phyloP scores from a whole-genome alignment of 1,139 yeast genomes.

The Nematodospora anomalae region DNA sequence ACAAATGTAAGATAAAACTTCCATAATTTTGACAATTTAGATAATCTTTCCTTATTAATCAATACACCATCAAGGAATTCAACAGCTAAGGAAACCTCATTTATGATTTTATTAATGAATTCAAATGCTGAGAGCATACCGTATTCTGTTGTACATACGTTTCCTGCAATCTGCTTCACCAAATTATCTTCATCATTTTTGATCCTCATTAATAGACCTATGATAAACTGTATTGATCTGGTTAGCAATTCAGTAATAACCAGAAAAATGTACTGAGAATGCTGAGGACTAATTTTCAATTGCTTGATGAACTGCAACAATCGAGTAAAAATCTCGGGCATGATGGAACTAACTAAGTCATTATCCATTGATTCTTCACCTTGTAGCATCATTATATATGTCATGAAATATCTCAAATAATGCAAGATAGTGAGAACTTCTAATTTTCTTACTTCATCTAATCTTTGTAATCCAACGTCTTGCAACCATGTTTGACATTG shows the following conservation, averaged over 20 bases:
- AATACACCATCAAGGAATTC: conserved; percentile 7
- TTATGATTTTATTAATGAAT: conserved; percentile 7
- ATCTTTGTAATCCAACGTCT: conserved; percentile 19
- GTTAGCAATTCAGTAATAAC: conserved; percentile 35
- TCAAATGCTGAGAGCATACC: conserved; percentile 2
- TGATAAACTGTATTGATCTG: conserved; percentile 34
- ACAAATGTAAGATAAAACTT: conserved; percentile 41
- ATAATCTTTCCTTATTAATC: conserved; percentile 23
- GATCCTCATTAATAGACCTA: conserved; percentile 37
- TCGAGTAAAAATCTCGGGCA: conserved; percentile 25
- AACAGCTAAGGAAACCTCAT: conserved; percentile 5
- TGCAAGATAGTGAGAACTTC: conserved; percentile 32
- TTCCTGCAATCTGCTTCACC: background rate
- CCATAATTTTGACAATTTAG: conserved; percentile 41
- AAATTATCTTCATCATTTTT: conserved; percentile 15
- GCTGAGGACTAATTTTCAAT: conserved; percentile 14
- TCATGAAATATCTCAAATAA: conserved; percentile 32
- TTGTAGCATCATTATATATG: conserved; percentile 36
- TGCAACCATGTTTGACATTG: conserved; percentile 29
- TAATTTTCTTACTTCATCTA: conserved; percentile 19
- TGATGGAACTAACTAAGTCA: conserved; percentile 19
- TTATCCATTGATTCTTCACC: conserved; percentile 32
- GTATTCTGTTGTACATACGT: conserved; percentile 1
- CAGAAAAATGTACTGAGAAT: conserved; percentile 27
- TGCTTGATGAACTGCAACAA: conserved; percentile 20